Percentiles rank a stretch among this genome's conserved stretches.
phyloP scores from a whole-genome alignment of 768 basidiomycete genomes.

The Podaxis sp. region DNA sequence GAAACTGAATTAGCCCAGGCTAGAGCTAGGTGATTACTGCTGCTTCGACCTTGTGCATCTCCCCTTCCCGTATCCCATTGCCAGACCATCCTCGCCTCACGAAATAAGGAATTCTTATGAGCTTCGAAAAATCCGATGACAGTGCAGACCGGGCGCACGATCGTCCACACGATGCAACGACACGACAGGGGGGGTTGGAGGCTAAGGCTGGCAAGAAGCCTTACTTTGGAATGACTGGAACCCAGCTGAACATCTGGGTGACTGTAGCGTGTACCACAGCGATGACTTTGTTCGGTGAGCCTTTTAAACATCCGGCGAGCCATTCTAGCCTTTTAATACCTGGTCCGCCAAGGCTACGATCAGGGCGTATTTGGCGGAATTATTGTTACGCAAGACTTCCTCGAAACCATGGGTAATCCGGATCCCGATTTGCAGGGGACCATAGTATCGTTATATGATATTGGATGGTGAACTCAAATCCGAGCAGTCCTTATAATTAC shows the following conservation, averaged over 20 bases:
- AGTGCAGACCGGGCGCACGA: constrained; percentile 2
- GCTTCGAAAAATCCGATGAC: constrained; percentile 5
- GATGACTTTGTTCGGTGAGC: constrained; percentile 48
- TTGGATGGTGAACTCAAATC: constrained; percentile 37
- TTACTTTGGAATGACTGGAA: constrained; percentile 45
- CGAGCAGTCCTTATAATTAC: not conserved
- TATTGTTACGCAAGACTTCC: constrained; percentile 45
- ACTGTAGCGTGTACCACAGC: constrained; percentile 50
- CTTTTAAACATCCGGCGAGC: not conserved
- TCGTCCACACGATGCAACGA: not conserved
- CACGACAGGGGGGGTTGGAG: too few species aligned
- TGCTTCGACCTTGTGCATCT: not conserved
- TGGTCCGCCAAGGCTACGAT: constrained; percentile 37
- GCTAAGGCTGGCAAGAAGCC: constrained; percentile 21
- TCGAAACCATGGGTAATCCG: constrained; percentile 47
- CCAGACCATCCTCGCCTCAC: not conserved
- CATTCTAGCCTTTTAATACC: not conserved
- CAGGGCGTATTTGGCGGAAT: constrained; percentile 55
- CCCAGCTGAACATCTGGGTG: constrained; percentile 43
- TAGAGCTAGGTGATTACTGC: constrained; percentile 5
- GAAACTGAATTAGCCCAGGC: constrained; percentile 8
- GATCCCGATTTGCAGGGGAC: constrained; percentile 43
- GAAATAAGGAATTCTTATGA: constrained; percentile 2
- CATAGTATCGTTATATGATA: constrained; percentile 51
- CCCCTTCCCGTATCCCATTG: not conserved